Conservation (phyloP, 768 basidiomycete species). For the Panus rudis region DNA sequence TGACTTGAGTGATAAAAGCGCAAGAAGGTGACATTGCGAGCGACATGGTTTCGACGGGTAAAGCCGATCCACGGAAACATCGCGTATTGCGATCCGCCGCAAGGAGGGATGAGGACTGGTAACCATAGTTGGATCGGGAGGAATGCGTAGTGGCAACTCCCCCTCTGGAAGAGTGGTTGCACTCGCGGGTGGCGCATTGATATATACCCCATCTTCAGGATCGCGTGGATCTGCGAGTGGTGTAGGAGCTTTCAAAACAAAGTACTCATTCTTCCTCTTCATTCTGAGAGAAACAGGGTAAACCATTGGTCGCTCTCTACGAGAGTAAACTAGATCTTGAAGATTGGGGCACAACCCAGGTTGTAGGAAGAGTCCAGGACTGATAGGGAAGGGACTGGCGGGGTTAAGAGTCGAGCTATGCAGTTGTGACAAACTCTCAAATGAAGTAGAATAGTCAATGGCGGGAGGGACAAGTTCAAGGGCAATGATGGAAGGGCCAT, state of each 20-base stretch:
- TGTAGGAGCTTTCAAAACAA: neutral
- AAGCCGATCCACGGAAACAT: conserved; percentile 34
- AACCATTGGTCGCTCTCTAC: conserved; percentile 8
- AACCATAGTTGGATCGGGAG: neutral
- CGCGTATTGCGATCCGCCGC: conserved; percentile 41
- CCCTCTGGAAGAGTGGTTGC: neutral
- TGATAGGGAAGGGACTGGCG: conserved; percentile 25
- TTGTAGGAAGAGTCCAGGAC: conserved; percentile 37
- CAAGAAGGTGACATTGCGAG: conserved; percentile 34
- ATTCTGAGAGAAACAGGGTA: neutral
- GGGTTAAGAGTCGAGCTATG: conserved; percentile 13
- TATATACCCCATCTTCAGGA: no score
- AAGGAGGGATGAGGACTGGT: conserved; percentile 24
- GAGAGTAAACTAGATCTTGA: conserved; percentile 33
- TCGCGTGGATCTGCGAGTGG: no score
- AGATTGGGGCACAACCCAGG: conserved; percentile 39
- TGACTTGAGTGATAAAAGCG: conserved; percentile 28
- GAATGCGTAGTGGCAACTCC: no score
- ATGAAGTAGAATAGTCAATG: neutral
- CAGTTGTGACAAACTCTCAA: no score
- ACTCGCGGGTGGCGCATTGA: neutral
- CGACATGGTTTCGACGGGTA: conserved; percentile 35
- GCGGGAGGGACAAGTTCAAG: conserved; percentile 32
- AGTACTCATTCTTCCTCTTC: neutral
- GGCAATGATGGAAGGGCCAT: conserved; percentile 32